Evolutionary conservation across 2,329 filamentous ascomycete species (phyloP).

Genomic region (Aspergillus costaricaensis): DNA sequence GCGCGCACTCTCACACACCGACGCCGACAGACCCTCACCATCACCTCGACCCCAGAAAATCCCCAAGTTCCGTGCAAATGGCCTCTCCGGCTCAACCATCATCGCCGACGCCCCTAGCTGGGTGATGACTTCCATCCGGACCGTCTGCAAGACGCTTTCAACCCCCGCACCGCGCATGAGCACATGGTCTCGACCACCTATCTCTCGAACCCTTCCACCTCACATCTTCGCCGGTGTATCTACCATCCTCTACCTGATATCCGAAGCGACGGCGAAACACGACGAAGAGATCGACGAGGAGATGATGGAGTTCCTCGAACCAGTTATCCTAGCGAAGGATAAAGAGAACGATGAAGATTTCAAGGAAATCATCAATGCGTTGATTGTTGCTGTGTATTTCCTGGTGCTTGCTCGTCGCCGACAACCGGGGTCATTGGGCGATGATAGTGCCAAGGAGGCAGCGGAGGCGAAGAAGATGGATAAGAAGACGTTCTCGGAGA

Average conservation of each 20-base stretch:
- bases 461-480: constrained; percentile 37
- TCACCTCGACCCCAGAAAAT: constrained; percentile 26
- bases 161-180: constrained; percentile 50
- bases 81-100: constrained; percentile 28
- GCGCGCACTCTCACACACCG: constrained; percentile 31
- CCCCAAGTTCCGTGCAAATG: constrained; percentile 19
- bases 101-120: constrained; percentile 58
- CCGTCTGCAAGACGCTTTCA: constrained; percentile 63
- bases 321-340: constrained; percentile 45
- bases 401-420: constrained; percentile 54
- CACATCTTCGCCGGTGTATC: constrained; percentile 74
- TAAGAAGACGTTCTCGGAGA: constrained; percentile 44
- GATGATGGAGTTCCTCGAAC: constrained; percentile 37
- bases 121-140: constrained; percentile 69
- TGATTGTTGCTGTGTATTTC: constrained; percentile 48
- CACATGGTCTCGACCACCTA: constrained; percentile 39
- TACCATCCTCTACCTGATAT: constrained; percentile 54
- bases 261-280: constrained; percentile 48
- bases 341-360: constrained; percentile 51
- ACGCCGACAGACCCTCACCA: constrained; percentile 20
- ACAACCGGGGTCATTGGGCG: constrained; percentile 19
- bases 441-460: constrained; percentile 6
- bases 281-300: constrained; percentile 49
- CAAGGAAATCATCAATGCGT: constrained; percentile 40
- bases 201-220: constrained; percentile 59